Percentiles rank a stretch among this genome's conserved stretches.
These are phyloP conservation scores for Mycena vulgaris DNA, from an alignment of 768 basidiomycete genomes.

Conservation along the genomic window DNA sequence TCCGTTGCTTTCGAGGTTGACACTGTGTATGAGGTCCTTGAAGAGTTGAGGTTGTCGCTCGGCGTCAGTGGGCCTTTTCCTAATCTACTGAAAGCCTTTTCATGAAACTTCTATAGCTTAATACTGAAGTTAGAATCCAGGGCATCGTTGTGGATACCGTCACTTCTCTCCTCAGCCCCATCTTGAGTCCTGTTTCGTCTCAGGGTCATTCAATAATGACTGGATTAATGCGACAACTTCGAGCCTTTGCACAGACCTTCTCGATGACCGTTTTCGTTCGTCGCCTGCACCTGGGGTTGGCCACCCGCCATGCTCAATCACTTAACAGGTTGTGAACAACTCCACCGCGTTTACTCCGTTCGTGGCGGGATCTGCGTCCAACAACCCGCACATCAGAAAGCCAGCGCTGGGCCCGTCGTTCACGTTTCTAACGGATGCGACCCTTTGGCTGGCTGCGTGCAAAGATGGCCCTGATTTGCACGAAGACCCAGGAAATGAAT, in stretches of 20 bases:
- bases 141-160: constrained; percentile 77
- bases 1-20: constrained; percentile 73
- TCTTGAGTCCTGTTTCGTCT: constrained; percentile 75
- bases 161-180: constrained; percentile 74
- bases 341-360: constrained; percentile 51
- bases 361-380: constrained; percentile 33
- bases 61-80: constrained; percentile 46
- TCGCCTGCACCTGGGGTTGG: constrained; percentile 13
- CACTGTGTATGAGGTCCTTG: constrained; percentile 65
- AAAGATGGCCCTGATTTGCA: constrained; percentile 23
- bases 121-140: constrained; percentile 45
- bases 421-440: constrained; percentile 78
- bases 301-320: neutral
- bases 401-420: constrained; percentile 86
- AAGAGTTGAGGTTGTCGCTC: constrained; percentile 54
- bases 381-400: constrained; percentile 61
- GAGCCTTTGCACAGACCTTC: constrained; percentile 61
- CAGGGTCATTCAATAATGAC: constrained; percentile 86
- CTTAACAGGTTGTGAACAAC: constrained; percentile 72
- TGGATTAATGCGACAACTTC: constrained; percentile 77
- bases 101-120: constrained; percentile 31
- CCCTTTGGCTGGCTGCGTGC: constrained; percentile 73
- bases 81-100: constrained; percentile 4
- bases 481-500: constrained; percentile 37
- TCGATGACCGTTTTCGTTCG: constrained; percentile 70